Base-by-base conservation (phyloP, 495 filamentous ascomycete species). In the Neurospora sp. region DNA sequence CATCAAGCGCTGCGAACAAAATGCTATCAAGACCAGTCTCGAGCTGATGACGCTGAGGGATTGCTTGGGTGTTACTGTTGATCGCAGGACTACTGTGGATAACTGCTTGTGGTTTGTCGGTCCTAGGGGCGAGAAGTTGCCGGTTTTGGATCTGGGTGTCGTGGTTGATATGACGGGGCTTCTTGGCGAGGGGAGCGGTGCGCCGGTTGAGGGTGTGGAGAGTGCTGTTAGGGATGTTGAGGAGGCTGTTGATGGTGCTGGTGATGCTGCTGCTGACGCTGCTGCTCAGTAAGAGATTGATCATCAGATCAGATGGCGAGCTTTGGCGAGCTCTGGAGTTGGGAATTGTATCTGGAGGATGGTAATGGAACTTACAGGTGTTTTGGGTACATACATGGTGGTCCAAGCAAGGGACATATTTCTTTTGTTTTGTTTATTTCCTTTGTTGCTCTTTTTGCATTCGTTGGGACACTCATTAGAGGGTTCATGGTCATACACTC, bases 161-260 rank as follows among this genome's bases (percentile, higher is more conserved):
- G 39, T 39, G 4, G 39, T 31, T 11, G 40, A 46, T 9, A 1
- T 66, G 54, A 66, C 54, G 35, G 54, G 54, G 0, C 74, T 76
- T n/a, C 81, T 80, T 41, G 85, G 83, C 27, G 27, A 27, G 27
- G 27, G 27, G 27, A 27, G 27, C 27, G 27, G 27, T 27, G 27
- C 27, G 27, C 27, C 27, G 27, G 27, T 27, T 27, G n/a, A 20
- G 10, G 46, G 20, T 4, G 54, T 66, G 23, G 54, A 66, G 27
- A 66, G 54, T 27, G 54, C 54, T 27, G 54, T 66, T 4, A 66
- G 27, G 27, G 27, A 35, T 37, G 14, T 18, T 5, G 27, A 66
- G 20, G 48, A 59, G 48, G 48, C 14, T 18, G 1, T 12, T 62
- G n/a, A 10, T 54, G 54, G 16, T 35, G 48, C 48, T 27, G 20